Evolutionary conservation across 305 asterid genomes (phyloP).

Genomic region (Fraxinus platypoda): DNA sequence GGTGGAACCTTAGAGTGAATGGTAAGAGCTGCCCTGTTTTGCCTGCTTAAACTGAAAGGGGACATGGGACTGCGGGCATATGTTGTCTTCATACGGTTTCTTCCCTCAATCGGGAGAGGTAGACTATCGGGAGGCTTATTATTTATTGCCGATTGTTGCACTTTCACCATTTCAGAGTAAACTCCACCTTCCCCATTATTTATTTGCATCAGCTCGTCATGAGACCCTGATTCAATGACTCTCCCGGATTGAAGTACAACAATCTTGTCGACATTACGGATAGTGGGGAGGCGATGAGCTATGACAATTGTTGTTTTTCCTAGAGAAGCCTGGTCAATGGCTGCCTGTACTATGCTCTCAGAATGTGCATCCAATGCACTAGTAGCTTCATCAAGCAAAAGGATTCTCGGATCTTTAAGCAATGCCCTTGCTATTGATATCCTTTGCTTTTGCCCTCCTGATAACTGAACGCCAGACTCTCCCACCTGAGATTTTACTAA

Average conservation of each 20-base stretch:
- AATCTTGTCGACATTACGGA: conserved; percentile 45
- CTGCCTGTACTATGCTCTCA: conserved; percentile 61
- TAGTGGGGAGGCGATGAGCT: conserved; percentile 64
- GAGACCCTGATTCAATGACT: conserved; percentile 53
- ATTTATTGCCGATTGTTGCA: conserved; percentile 30
- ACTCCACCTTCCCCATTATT: conserved; percentile 40
- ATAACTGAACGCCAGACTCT: conserved; percentile 56
- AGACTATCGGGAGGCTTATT: background rate
- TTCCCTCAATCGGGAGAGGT: conserved; percentile 6
- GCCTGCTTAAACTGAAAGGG: conserved; percentile 27
- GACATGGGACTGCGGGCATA: conserved; percentile 25
- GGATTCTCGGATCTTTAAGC: conserved; percentile 55
- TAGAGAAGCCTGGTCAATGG: conserved; percentile 48
- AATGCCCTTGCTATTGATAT: conserved; percentile 71
- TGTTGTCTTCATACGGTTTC: conserved; percentile 13
- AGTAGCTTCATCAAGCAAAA: conserved; percentile 71
- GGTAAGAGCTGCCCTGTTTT: conserved; percentile 39
- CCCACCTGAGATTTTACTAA: conserved; percentile 49
- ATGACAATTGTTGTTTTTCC: conserved; percentile 55
- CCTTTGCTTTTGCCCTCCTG: conserved; percentile 72
- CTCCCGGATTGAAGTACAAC: conserved; percentile 55
- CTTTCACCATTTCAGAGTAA: conserved; percentile 40
- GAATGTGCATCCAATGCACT: conserved; percentile 65
- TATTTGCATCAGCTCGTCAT: conserved; percentile 45
- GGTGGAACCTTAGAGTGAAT: conserved; percentile 43